Conservation (phyloP, 148 eudicot genomes). For the Rhododendron ovatum region DNA sequence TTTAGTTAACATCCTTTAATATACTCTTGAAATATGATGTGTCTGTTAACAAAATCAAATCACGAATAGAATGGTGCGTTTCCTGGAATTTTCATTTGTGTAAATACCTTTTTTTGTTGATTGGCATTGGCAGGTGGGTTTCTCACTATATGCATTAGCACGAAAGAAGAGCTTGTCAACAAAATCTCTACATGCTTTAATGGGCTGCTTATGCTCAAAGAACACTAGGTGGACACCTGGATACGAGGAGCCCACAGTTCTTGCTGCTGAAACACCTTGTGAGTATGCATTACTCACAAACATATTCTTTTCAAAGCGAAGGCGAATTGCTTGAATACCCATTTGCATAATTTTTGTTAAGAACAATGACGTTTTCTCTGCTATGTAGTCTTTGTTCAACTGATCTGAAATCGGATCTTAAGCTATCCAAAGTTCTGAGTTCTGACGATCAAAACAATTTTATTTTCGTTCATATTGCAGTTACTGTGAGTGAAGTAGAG, state of each 20-base stretch:
- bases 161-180: slow-evolving; percentile 11
- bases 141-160: background rate
- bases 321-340: background rate
- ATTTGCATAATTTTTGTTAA: background rate
- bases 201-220: slow-evolving; percentile 84
- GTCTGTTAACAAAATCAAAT: background rate
- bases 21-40: background rate
- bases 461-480: slow-evolving; percentile 33
- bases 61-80: background rate
- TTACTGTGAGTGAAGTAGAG: slow-evolving; percentile 85
- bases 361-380: background rate
- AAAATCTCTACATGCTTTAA: slow-evolving; percentile 17
- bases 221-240: slow-evolving; percentile 51
- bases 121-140: slow-evolving; percentile 11
- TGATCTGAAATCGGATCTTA: background rate
- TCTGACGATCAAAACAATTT: background rate
- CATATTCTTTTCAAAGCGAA: background rate
- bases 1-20: background rate
- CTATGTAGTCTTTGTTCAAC: background rate
- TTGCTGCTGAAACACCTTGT: slow-evolving; percentile 85
- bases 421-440: background rate
- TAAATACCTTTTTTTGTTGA: background rate
- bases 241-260: slow-evolving; percentile 75
- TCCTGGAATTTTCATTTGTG: background rate
- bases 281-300: background rate